phyloP scores from a whole-genome alignment of 1,284 basidiomycete species.

The Leccinum glutinopallens region DNA sequence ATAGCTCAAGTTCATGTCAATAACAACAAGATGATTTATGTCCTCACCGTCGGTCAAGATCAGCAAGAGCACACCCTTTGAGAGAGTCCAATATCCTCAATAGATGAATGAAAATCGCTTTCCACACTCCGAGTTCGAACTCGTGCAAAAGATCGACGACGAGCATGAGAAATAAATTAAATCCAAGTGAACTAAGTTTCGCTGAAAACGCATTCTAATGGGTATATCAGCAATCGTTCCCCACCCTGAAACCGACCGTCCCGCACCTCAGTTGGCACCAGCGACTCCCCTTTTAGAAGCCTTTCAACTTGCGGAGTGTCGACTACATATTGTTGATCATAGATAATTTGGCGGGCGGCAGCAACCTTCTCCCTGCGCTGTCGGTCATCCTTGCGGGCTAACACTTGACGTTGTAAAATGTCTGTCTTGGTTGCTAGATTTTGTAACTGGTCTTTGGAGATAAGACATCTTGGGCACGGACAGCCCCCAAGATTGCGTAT shows the following conservation, averaged over 20 bases:
- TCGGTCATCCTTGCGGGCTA: too few relatives aligned
- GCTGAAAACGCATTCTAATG: background rate
- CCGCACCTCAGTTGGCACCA: background rate
- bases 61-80: too few relatives aligned
- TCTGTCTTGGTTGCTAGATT: too few relatives aligned
- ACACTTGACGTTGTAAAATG: too few relatives aligned
- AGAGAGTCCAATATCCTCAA: background rate
- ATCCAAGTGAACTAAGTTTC: background rate
- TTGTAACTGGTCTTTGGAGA: too few relatives aligned
- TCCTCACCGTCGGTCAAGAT: background rate
- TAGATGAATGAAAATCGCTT: background rate
- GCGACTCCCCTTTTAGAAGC: background rate
- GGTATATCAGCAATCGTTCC: too few relatives aligned
- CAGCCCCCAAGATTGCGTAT: background rate
- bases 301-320: too few relatives aligned
- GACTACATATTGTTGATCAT: too few relatives aligned
- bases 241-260: too few relatives aligned
- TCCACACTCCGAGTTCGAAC: background rate
- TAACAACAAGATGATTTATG: too few relatives aligned
- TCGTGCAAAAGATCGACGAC: background rate
- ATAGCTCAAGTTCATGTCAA: background rate
- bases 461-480: background rate
- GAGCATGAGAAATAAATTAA: background rate
- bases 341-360: too few relatives aligned
- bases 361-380: too few relatives aligned